Percentiles rank a stretch among this genome's conserved stretches.
phyloP scores from a whole-genome alignment of 1,284 basidiomycete species.

The Pseudozyma sp. region DNA sequence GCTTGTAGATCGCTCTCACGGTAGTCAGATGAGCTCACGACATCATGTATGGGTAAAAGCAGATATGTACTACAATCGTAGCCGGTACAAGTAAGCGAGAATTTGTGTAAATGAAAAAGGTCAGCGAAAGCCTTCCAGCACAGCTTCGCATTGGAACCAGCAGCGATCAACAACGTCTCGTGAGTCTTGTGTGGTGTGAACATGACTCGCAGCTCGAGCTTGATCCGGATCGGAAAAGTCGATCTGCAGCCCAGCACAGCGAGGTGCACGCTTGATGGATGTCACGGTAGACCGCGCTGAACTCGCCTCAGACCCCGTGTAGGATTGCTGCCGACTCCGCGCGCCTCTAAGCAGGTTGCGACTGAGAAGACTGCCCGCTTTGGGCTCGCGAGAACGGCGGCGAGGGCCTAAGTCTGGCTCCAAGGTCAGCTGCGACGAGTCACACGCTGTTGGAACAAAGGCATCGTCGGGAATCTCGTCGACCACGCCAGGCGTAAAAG shows the following conservation, averaged over 20 bases:
- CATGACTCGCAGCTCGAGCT: neutral
- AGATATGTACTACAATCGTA: too few species aligned
- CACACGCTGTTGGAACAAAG: neutral
- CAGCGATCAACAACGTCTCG: constrained; percentile 10
- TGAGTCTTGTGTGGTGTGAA: neutral
- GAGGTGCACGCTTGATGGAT: constrained; percentile 34
- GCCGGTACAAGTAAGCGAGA: neutral
- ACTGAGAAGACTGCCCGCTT: constrained; percentile 29
- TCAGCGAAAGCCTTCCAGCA: constrained; percentile 45
- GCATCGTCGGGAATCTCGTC: neutral
- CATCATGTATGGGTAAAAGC: too few species aligned
- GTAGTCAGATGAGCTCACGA: too few species aligned
- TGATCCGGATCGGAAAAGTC: constrained; percentile 26
- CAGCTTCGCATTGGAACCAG: constrained; percentile 56
- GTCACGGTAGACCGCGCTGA: constrained; percentile 22
- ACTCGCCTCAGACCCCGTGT: constrained; percentile 31
- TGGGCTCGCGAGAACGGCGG: constrained; percentile 35
- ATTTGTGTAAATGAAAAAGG: neutral
- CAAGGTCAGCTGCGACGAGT: neutral
- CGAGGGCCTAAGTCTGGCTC: neutral
- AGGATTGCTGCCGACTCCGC: constrained; percentile 21
- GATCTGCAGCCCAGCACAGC: constrained; percentile 34
- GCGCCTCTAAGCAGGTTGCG: constrained; percentile 33
- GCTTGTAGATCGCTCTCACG: too few species aligned
- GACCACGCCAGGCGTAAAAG: neutral